Conservation (phyloP, 495 filamentous ascomycete genomes). For the Thermothielavioides terrestris region DNA sequence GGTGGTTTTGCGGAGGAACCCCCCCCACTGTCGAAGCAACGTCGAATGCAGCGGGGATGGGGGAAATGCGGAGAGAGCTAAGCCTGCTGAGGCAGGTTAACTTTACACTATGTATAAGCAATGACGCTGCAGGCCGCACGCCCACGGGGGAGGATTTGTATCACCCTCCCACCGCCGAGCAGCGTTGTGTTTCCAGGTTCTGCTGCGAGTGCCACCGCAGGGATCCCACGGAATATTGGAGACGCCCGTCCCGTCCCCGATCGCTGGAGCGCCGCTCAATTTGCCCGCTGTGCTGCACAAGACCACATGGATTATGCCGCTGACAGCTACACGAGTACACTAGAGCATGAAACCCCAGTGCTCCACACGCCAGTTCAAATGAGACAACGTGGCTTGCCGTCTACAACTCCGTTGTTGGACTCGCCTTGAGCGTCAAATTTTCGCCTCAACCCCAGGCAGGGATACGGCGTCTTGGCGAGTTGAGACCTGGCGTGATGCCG, state of each 20-base stretch:
- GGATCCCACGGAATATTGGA: constrained; percentile 8
- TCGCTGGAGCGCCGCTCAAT: neutral
- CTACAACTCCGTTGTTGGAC: too few species aligned
- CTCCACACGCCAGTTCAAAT: too few species aligned
- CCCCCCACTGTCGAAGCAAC: too few species aligned
- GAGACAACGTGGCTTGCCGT: too few species aligned
- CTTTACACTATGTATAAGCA: too few species aligned
- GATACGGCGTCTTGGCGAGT: too few species aligned
- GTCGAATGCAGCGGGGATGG: constrained; percentile 7
- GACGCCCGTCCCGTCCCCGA: constrained; percentile 3
- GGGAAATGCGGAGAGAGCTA: constrained; percentile 12
- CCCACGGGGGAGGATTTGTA: constrained; percentile 6
- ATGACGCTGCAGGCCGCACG: constrained; percentile 11
- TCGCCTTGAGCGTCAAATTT: too few species aligned
- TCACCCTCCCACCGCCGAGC: constrained; percentile 4
- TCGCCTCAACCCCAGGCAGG: too few species aligned
- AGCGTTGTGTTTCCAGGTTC: constrained; percentile 12
- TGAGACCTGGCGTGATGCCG: too few species aligned
- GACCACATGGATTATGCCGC: too few species aligned
- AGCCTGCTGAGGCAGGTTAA: constrained; percentile 16
- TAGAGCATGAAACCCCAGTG: too few species aligned
- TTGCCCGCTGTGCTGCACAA: neutral
- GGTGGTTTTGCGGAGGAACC: neutral
- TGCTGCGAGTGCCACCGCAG: constrained; percentile 8
- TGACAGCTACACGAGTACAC: too few species aligned